Percentiles rank a stretch among this genome's conserved stretches.
These are phyloP conservation scores for Trichodelitschia bisporula DNA, from an alignment of 495 filamentous ascomycete genomes.

Conservation along the genomic window DNA sequence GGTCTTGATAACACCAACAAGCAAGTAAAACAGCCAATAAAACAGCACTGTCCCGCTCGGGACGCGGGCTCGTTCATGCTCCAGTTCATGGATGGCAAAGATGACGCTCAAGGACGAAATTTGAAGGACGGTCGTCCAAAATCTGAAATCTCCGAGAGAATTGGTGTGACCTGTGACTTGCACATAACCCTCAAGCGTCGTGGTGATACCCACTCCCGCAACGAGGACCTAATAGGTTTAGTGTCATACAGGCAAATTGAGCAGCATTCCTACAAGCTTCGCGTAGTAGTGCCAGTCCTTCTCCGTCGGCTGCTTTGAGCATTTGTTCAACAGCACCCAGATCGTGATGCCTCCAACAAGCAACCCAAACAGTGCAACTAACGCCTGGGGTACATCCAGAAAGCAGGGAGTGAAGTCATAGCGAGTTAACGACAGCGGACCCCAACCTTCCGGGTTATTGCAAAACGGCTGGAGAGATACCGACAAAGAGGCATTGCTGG, in stretches of 20 bases:
- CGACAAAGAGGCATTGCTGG: too few species aligned
- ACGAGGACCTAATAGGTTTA: too few species aligned
- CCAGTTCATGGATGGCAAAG: constrained; percentile 69
- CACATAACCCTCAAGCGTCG: too few species aligned
- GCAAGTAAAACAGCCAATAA: constrained; percentile 81
- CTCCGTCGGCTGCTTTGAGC: constrained; percentile 30
- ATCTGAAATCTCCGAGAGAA: constrained; percentile 63
- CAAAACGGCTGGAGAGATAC: constrained; percentile 68
- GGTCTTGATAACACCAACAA: constrained; percentile 60
- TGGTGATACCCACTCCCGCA: too few species aligned
- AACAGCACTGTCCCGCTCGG: constrained; percentile 88
- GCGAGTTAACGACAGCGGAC: constrained; percentile 54
- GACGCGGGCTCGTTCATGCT: constrained; percentile 69
- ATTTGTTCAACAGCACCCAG: constrained; percentile 47
- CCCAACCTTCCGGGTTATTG: constrained; percentile 78
- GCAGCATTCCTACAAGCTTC: too few species aligned
- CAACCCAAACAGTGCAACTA: constrained; percentile 53
- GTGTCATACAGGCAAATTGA: too few species aligned
- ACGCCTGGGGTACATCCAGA: constrained; percentile 57
- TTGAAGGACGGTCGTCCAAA: constrained; percentile 60
- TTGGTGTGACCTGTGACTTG: too few species aligned
- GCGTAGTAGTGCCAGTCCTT: constrained; percentile 92
- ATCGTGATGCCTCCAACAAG: constrained; percentile 49
- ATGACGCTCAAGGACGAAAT: constrained; percentile 54
- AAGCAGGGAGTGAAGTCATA: constrained; percentile 95